phyloP scores from a whole-genome alignment of 1,284 basidiomycete genomes.

The Cryptococcus wingfieldii region DNA sequence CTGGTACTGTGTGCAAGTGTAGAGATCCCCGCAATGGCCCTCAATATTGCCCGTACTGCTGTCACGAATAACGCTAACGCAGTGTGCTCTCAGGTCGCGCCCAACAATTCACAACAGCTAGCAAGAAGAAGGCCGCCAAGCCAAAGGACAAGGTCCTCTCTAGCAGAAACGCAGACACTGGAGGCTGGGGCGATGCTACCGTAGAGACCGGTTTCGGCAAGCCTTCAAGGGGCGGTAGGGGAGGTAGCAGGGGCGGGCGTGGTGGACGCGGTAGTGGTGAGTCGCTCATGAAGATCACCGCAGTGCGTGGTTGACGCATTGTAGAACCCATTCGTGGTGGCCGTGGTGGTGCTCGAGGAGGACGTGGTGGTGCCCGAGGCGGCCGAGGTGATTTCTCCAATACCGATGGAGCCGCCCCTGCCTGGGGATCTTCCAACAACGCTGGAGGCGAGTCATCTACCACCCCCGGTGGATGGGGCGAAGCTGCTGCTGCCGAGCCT shows the following conservation, averaged over 20 bases:
- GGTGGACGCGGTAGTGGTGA: constrained; percentile 37
- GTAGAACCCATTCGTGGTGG: constrained; percentile 34
- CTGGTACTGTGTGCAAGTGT: background rate
- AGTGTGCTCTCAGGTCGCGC: constrained; percentile 39
- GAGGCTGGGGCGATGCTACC: constrained; percentile 26
- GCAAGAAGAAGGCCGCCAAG: constrained; percentile 44
- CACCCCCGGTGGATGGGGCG: constrained; percentile 14
- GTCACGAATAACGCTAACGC: background rate
- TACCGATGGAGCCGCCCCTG: constrained; percentile 18
- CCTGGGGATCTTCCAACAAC: constrained; percentile 38
- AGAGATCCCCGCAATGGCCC: background rate
- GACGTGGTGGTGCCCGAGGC: constrained; percentile 40
- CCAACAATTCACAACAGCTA: constrained; percentile 48
- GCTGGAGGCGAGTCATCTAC: constrained; percentile 24
- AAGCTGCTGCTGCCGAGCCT: constrained; percentile 10
- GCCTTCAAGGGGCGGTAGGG: constrained; percentile 38
- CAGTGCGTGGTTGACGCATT: background rate
- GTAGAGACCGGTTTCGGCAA: constrained; percentile 27
- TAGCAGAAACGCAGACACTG: constrained; percentile 43
- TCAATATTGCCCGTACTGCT: background rate
- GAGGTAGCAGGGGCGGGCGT: constrained; percentile 42
- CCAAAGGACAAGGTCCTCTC: constrained; percentile 29
- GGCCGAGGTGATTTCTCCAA: constrained; percentile 37
- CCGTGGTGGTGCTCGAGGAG: constrained; percentile 36
- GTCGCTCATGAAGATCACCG: constrained; percentile 2